phyloP scores from a whole-genome alignment of 495 filamentous ascomycete species.

The Daldinia concentrica region DNA sequence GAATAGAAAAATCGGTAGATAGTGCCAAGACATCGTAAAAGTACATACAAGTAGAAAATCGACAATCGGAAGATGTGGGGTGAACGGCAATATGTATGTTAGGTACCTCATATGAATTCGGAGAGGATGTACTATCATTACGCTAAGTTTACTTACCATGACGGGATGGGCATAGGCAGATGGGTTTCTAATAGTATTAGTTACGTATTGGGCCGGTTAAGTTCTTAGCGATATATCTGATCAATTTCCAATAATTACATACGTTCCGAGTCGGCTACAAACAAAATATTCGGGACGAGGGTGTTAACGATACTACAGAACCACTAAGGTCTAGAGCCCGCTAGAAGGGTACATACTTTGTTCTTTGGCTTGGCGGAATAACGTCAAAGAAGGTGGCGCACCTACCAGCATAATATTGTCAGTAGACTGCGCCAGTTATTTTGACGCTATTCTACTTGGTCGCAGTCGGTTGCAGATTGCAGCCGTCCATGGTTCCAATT shows the following conservation, averaged over 20 bases:
- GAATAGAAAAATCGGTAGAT: background rate
- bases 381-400: too few relatives aligned
- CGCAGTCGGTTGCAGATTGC: conserved; percentile 25
- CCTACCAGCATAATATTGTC: too few relatives aligned
- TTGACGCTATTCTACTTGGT: too few relatives aligned
- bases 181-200: background rate
- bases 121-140: background rate
- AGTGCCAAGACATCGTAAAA: conserved; percentile 1
- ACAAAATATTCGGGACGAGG: background rate
- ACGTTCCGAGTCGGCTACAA: background rate
- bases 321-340: conserved; percentile 8
- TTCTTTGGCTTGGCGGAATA: conserved; percentile 2
- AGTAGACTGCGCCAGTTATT: too few relatives aligned
- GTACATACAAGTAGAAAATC: background rate
- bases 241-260: background rate
- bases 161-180: background rate
- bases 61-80: background rate
- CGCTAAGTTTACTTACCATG: conserved; percentile 3
- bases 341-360: conserved; percentile 4
- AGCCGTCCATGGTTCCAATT: conserved; percentile 28
- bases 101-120: background rate
- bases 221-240: background rate
- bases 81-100: background rate
- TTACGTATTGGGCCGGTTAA: background rate
- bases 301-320: background rate